Base-by-base conservation (phyloP, 225 moss, liverwort and hornwort genomes). In the Bryum argenteum region DNA sequence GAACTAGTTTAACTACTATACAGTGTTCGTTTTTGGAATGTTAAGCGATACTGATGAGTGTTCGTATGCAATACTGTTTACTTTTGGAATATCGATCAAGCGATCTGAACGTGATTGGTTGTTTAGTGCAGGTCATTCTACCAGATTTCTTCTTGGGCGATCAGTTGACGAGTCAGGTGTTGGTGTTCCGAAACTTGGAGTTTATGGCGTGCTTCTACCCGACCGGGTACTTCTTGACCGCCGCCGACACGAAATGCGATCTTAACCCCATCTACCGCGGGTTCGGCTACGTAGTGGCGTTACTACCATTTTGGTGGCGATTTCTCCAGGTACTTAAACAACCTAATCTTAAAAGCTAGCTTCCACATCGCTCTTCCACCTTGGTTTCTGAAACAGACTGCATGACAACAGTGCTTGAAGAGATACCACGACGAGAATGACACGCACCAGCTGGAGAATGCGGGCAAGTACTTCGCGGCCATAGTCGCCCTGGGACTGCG, bases 261-360 rank as follows among this genome's bases (percentile, higher is more conserved):
- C 11, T 6, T 1, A 84, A 87, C 56, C 24, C 56, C 40, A 4
- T 66, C 17, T 90, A 63, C 84, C 78, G 37, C 57, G 81, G 48
- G 4, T 51, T 95, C 38, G 85, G 75, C 10, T 95, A 91, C 53
- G 50, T 91, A 37, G 73, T 92, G 47, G 88, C 90, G 16, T 60
- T 89, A 54, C 63, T 90, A 12, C 91, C 94, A 11, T 90, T 67
- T 58, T 94, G 90, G 90, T 94, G 88, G 91, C 88, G 94, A 28
- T 79, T 95, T 33, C 82, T 92, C 64, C 91, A 94, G 91, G 91
- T 94, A 57, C 3, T 7, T 33, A 2, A 33, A 33, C 33, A 33
- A 33, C 33, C 7, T 6, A 33, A 33, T 33, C 33, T 2, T 4
- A 33, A 4, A 33, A 6, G 5, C 26, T 2, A 26, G 4, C 26